Evolutionary conservation across 352 stramenopile genomes (phyloP).

Genomic region (Phytopythium helicoides): DNA sequence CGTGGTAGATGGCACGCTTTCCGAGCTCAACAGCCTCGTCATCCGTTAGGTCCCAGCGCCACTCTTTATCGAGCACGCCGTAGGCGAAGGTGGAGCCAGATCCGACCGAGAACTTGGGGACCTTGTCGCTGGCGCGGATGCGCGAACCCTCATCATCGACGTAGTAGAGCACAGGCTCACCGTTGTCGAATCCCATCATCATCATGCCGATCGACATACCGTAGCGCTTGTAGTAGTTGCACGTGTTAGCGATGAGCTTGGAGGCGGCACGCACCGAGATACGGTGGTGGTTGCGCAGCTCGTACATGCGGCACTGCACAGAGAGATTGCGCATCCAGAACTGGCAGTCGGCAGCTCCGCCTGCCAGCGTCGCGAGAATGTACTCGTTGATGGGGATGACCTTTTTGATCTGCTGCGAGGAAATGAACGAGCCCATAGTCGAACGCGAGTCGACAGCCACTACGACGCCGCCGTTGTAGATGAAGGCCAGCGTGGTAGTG

Average conservation of each 20-base stretch:
- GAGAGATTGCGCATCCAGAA: constrained; percentile 99
- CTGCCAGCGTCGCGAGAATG: constrained; percentile 98
- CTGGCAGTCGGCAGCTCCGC: constrained; percentile 98
- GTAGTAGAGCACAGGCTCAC: constrained; percentile 98
- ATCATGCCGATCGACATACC: constrained; percentile 98
- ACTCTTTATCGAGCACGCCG: constrained; percentile 97
- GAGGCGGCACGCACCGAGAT: constrained; percentile 98
- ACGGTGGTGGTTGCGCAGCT: constrained; percentile 98
- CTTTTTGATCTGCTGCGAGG: constrained; percentile 99
- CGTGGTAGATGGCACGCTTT: constrained; percentile 99
- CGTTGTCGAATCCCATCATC: constrained; percentile 99
- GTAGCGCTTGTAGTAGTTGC: constrained; percentile 94
- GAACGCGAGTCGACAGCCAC: constrained; percentile 99
- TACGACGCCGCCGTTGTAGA: constrained; percentile 98
- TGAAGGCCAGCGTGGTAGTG: constrained; percentile 99
- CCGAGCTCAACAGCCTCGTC: constrained; percentile 99
- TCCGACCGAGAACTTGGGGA: constrained; percentile 98
- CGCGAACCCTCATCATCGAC: constrained; percentile 99
- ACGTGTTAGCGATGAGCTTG: constrained; percentile 99
- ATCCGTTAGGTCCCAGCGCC: constrained; percentile 95
- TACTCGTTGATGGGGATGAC: constrained; percentile 99
- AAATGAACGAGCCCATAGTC: constrained; percentile 99
- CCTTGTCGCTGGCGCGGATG: constrained; percentile 93
- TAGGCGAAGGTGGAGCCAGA: constrained; percentile 99
- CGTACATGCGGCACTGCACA: constrained; percentile 95